Evolutionary conservation across 345 rosid genomes (phyloP), one percentile per base, ranked within the genome.

Genomic region (Boechera stricta): DNA sequence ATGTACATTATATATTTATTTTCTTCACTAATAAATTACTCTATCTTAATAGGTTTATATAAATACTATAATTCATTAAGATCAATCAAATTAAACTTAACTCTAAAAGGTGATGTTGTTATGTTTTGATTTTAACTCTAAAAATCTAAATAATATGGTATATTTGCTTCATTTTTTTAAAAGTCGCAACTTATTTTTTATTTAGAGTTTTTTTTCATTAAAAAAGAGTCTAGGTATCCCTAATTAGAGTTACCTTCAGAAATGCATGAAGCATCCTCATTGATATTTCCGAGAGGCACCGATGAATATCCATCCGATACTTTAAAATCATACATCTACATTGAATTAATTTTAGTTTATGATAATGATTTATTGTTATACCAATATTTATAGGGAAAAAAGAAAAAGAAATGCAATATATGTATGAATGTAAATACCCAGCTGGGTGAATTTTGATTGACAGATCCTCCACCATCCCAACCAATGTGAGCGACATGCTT

Each of bases 401-500:
- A 28, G 7, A 3, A 2, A 31, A 24, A 28, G 11, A 21, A 49
- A 2, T 29, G 18, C 21, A 15, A 47, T 47, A 55, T 5, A 5
- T 5, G 0, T 10, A 55, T 28, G 18, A 1, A 5, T 60, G 10
- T 39, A 44, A 55, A n/a, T 87, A 89, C 91, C 88, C 90, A 87
- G 81, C 81, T 87, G 1, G 91, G 94, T 21, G 86, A 52, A n/a
- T 85, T 55, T 54, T 77, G 76, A 69, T 72, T 73, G 39, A 81
- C 77, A 36, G 89, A 72, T 10, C 85, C 85, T 41, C 86, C 94
- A 51, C 86, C 94, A 51, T 94, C 93, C 90, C 88, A 87, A 73
- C 98, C 98, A 42, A 93, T 91, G 66, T 93, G 98, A n/a, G 98
- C 91, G 16, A 93, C 91, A 74, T 93, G 98, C 80, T 91, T 93